A percentile compares a stretch with the other conserved stretches of the same genome.
phyloP scores from a whole-genome alignment of 306 rosid genomes.

The Quillaja saponaria region DNA sequence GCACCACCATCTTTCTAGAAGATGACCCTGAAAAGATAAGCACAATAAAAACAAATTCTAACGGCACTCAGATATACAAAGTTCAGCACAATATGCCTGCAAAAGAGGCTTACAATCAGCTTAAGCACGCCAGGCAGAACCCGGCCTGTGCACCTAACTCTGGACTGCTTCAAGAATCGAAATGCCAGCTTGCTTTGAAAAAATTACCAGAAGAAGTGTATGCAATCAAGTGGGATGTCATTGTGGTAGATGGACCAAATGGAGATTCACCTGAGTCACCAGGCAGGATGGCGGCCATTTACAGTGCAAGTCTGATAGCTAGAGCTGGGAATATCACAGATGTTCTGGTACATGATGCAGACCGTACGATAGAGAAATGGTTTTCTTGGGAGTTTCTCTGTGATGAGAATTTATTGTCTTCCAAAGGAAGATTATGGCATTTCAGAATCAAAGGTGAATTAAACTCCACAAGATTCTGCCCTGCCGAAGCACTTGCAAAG shows the following conservation, averaged over 20 bases:
- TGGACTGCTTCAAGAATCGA: slow-evolving; percentile 51
- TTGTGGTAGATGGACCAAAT: slow-evolving; percentile 81
- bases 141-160: slow-evolving; percentile 52
- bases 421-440: slow-evolving; percentile 80
- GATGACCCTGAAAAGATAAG: slow-evolving; percentile 49
- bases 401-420: slow-evolving; percentile 74
- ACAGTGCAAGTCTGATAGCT: slow-evolving; percentile 70
- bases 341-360: slow-evolving; percentile 71
- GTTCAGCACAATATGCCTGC: slow-evolving; percentile 54
- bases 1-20: slow-evolving; percentile 72
- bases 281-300: slow-evolving; percentile 83
- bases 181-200: slow-evolving; percentile 74
- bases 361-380: slow-evolving; percentile 87
- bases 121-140: slow-evolving; percentile 69
- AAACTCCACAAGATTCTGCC: slow-evolving; percentile 67
- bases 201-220: slow-evolving; percentile 68
- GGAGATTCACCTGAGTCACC: slow-evolving; percentile 64
- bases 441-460: slow-evolving; percentile 57
- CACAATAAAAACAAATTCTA: slow-evolving; percentile 40
- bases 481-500: slow-evolving; percentile 30
- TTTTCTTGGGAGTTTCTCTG: slow-evolving; percentile 93
- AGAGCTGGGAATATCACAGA: slow-evolving; percentile 60
- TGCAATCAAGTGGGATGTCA: slow-evolving; percentile 70
- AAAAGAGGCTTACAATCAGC: slow-evolving; percentile 66
- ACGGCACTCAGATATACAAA: slow-evolving; percentile 53